phyloP scores from a whole-genome alignment of 345 rosid species.

The Triadica sebifera region DNA sequence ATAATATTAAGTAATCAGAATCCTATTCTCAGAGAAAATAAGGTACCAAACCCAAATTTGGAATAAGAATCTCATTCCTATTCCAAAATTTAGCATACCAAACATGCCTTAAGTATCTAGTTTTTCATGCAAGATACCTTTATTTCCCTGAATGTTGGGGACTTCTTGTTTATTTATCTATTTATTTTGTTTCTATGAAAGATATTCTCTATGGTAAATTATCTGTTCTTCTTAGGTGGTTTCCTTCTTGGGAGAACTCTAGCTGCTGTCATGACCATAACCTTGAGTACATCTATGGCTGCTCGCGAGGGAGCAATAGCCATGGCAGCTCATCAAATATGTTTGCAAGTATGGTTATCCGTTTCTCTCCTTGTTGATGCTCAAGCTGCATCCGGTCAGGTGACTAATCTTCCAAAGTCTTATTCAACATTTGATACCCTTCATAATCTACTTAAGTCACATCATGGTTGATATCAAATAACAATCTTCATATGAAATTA shows the following conservation, averaged over 20 bases:
- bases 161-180: background rate
- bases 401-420: background rate
- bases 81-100: too few relatives aligned
- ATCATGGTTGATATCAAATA: background rate
- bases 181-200: background rate
- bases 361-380: conserved; percentile 43
- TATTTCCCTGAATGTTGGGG: background rate
- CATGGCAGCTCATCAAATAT: conserved; percentile 45
- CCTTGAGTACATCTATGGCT: conserved; percentile 42
- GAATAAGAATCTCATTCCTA: too few relatives aligned
- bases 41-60: too few relatives aligned
- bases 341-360: conserved; percentile 43
- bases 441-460: background rate
- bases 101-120: too few relatives aligned
- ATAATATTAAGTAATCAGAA: too few relatives aligned
- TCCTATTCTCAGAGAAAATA: too few relatives aligned
- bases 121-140: background rate
- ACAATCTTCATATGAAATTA: background rate
- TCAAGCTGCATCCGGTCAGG: conserved; percentile 42
- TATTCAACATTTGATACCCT: background rate
- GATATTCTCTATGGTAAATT: background rate
- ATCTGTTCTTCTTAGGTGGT: conserved; percentile 27
- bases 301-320: conserved; percentile 41
- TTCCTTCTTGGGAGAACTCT: conserved; percentile 42
- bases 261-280: conserved; percentile 37